Conservation (phyloP, 495 filamentous ascomycete species). For the Ramalina intermedia region DNA sequence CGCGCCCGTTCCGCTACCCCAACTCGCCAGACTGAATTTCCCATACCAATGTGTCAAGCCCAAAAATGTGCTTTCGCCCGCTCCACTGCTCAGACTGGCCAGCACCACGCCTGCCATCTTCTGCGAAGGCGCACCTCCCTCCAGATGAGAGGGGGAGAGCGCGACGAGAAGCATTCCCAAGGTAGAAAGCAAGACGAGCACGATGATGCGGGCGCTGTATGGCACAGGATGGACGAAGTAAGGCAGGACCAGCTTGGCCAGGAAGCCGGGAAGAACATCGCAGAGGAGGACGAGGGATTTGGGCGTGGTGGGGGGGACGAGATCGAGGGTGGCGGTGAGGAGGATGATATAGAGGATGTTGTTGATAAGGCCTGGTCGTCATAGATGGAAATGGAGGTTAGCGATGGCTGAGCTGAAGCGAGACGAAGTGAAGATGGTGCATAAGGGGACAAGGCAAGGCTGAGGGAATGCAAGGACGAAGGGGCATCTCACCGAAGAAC, state of each 20-base stretch:
- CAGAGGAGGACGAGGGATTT: constrained; percentile 88
- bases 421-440: constrained; percentile 39
- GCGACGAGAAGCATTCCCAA: constrained; percentile 82
- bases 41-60: constrained; percentile 90
- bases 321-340: constrained; percentile 86
- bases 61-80: constrained; percentile 78
- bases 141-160: constrained; percentile 47
- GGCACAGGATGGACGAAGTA: constrained; percentile 85
- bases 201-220: constrained; percentile 57
- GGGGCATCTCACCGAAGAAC: constrained; percentile 5
- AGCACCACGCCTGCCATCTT: constrained; percentile 78
- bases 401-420: constrained; percentile 47
- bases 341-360: constrained; percentile 97
- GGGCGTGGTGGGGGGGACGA: constrained; percentile 71
- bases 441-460: background rate
- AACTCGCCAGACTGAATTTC: constrained; percentile 74
- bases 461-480: background rate
- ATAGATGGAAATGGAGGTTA: background rate
- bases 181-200: constrained; percentile 57
- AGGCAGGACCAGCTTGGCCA: constrained; percentile 74
- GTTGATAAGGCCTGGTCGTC: constrained; percentile 67
- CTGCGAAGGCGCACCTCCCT: constrained; percentile 44
- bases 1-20: constrained; percentile 85
- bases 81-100: constrained; percentile 69
- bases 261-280: constrained; percentile 78